Percentiles rank a stretch among this genome's conserved stretches.
These are phyloP conservation scores for Dendrobium huoshanense DNA, from an alignment of 106 monocot species.

Conservation along the genomic window DNA sequence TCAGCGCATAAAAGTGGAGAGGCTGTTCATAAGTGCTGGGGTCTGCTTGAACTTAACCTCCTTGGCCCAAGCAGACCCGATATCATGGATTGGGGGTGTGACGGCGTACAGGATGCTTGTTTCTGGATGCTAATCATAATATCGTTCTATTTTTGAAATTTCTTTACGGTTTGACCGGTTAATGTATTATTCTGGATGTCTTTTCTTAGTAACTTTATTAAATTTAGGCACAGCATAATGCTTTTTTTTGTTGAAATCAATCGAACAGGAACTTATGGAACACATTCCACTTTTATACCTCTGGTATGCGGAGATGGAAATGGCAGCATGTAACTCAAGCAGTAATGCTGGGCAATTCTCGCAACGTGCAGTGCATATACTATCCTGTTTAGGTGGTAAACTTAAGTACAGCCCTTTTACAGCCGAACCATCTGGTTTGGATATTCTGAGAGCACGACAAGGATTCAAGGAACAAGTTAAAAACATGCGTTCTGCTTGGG, in stretches of 20 bases:
- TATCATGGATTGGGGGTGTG: too few relatives aligned
- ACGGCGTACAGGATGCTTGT: too few relatives aligned
- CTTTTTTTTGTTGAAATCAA: conserved; percentile 3
- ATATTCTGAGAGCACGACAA: conserved; percentile 64
- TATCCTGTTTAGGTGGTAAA: conserved; percentile 65
- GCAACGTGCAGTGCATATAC: conserved; percentile 63
- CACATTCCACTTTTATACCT: conserved; percentile 59
- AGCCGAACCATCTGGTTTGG: conserved; percentile 34
- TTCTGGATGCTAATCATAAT: too few relatives aligned
- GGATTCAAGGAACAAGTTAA: conserved; percentile 86
- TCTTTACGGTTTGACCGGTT: background rate
- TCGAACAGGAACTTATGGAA: conserved; percentile 50
- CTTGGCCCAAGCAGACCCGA: too few relatives aligned
- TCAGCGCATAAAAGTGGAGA: too few relatives aligned
- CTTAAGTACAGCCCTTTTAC: conserved; percentile 54
- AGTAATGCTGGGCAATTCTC: conserved; percentile 20
- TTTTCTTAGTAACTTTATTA: background rate
- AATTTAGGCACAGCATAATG: background rate
- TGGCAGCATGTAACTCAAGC: conserved; percentile 22
- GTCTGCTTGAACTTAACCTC: too few relatives aligned
- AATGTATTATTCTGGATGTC: background rate
- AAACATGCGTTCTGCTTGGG: conserved; percentile 47
- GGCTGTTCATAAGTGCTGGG: too few relatives aligned
- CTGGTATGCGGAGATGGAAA: conserved; percentile 92
- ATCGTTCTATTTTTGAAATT: background rate